Base-by-base conservation (phyloP, 768 basidiomycete species). In the Amylocystis lapponica region DNA sequence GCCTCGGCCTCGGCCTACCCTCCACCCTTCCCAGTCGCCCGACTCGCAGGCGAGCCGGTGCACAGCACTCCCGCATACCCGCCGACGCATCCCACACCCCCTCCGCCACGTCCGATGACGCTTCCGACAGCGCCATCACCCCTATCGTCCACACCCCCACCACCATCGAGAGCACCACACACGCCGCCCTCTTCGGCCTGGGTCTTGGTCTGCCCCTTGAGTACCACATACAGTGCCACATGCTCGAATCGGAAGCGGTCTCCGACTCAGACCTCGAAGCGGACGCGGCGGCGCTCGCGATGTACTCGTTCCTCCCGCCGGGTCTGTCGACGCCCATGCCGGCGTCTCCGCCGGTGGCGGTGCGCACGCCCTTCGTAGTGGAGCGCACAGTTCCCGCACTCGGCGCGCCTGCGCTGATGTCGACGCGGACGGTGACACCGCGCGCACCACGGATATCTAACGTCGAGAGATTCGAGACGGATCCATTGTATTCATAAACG, bases 221-320 rank as follows among this genome's bases (percentile, higher is more conserved):
- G 9, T 22, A 7, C 36, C 36, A 37, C 21, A 22, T 22, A 10
- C 8, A 37, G 6, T 13, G 11, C 17, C 11, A 17, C 10, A 6
- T 13, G 5, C 13, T 16, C 8, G 10, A 11, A 9, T 11, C 9
- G 11, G 10, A 35, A 10, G 19, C 11, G 9, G 34, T 11, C 19
- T 8, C 8, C 34, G 9, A 5, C 13, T 22, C 13, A 22, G 20
- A 8, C 23, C 22, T 38, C 29, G 21, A 32, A 22, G 23, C 26
- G 14, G 26, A 35, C 25, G 30, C 23, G n/a, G 29, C 17, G 21
- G 5, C 17, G 10, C 43, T 19, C n/a, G 21, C 16, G 11, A 19
- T n/a, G 11, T 50, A 50, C 41, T 21, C 31, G 13, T 36, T 43
- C 32, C 42, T 43, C 20, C 49, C 49, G 3, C 48, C 48, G 5